Conservation (phyloP, 2,329 filamentous ascomycete genomes). For the Dactylella cylindrospora region DNA sequence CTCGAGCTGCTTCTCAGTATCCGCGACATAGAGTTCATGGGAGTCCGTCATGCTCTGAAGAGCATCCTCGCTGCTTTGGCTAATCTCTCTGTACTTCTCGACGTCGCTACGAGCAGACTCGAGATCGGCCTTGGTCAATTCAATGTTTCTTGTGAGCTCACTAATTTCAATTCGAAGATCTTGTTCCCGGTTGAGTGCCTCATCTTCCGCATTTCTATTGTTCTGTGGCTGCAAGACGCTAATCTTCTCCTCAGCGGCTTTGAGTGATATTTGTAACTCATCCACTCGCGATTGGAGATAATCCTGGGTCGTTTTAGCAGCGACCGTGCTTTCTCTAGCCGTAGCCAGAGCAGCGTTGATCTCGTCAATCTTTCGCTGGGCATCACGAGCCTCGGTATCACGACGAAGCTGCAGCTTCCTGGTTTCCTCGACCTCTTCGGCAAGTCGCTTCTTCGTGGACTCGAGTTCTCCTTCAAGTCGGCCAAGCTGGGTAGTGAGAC, state of each 20-base stretch:
- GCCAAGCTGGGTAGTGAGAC: constrained; percentile 76
- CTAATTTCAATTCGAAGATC: constrained; percentile 81
- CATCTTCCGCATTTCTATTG: constrained; percentile 58
- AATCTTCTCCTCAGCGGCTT: constrained; percentile 83
- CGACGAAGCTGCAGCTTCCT: constrained; percentile 81
- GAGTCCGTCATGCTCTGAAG: constrained; percentile 75
- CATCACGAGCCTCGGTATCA: constrained; percentile 85
- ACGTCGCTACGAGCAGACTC: constrained; percentile 77
- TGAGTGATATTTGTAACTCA: constrained; percentile 83
- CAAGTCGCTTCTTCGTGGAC: constrained; percentile 77
- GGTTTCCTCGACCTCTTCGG: constrained; percentile 77
- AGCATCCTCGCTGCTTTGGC: constrained; percentile 83
- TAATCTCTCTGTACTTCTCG: constrained; percentile 85
- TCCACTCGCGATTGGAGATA: constrained; percentile 86
- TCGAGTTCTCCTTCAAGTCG: constrained; percentile 75
- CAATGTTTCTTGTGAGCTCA: constrained; percentile 82
- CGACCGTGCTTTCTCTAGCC: constrained; percentile 81
- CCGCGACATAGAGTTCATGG: constrained; percentile 82
- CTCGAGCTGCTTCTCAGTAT: constrained; percentile 72
- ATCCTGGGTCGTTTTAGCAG: constrained; percentile 82
- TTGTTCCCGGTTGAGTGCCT: constrained; percentile 68
- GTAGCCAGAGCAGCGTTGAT: constrained; percentile 76
- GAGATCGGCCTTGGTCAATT: constrained; percentile 75
- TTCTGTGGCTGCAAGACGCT: constrained; percentile 74
- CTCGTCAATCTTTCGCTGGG: constrained; percentile 89